Evolutionary conservation across 345 rosid species (phyloP).

Genomic region (Theobroma cacao): DNA sequence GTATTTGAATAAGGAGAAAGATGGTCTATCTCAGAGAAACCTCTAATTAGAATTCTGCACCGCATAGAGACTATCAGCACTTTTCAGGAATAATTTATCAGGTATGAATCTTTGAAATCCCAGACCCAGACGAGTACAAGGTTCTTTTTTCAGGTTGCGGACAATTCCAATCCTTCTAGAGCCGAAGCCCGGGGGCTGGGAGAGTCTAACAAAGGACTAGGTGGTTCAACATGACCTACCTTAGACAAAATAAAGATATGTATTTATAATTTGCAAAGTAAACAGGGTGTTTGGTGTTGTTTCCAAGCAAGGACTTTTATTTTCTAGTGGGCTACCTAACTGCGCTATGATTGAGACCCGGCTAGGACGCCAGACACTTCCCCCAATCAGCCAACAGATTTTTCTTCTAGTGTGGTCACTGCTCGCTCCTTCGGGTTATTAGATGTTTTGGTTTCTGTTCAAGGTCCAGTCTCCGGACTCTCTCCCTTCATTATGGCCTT

Average conservation of each 20-base stretch:
- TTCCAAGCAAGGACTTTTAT: slow-evolving; percentile 20
- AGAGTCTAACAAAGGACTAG: background rate
- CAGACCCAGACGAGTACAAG: background rate
- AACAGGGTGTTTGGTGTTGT: background rate
- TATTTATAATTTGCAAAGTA: background rate
- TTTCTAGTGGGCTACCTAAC: slow-evolving; percentile 38
- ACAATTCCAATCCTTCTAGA: background rate
- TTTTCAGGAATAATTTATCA: background rate
- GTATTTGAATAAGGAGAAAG: background rate
- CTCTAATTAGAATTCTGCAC: background rate
- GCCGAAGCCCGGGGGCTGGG: background rate
- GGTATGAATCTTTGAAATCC: slow-evolving; percentile 4
- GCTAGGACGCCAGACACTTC: slow-evolving; percentile 7
- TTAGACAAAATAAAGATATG: background rate
- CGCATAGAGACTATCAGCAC: background rate
- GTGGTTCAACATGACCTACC: background rate
- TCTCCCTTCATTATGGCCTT: background rate
- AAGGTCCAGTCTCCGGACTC: background rate
- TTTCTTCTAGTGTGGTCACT: slow-evolving; percentile 3
- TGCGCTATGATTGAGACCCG: slow-evolving; percentile 22
- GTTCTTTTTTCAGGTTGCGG: background rate
- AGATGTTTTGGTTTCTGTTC: background rate
- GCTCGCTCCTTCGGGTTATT: background rate
- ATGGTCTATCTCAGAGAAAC: background rate
- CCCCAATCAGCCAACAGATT: background rate